phyloP scores from a whole-genome alignment of 331 rosid species.

The Malus hybrid region DNA sequence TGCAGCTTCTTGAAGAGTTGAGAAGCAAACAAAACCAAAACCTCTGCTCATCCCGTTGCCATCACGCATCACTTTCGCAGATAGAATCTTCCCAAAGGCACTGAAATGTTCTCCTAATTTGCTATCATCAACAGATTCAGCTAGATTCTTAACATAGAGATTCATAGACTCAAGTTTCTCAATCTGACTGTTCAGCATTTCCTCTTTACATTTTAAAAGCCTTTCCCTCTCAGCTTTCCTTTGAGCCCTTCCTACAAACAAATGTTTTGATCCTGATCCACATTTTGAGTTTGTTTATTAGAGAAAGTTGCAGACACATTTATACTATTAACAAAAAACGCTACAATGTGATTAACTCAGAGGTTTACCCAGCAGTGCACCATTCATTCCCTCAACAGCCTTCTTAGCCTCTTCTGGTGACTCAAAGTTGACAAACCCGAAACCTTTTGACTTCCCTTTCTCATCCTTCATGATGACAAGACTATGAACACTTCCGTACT shows the following conservation, averaged over 20 bases:
- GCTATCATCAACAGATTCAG: background rate
- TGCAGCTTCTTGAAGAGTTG: constrained; percentile 14
- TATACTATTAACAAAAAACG: background rate
- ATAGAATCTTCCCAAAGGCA: constrained; percentile 6
- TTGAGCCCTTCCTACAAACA: constrained; percentile 17
- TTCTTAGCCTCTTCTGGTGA: constrained; percentile 6
- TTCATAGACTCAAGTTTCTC: background rate
- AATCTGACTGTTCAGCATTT: background rate
- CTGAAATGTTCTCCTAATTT: background rate
- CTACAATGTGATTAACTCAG: background rate
- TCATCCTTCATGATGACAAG: constrained; percentile 9
- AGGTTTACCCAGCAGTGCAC: constrained; percentile 4
- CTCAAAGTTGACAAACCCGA: constrained; percentile 12
- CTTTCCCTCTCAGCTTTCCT: constrained; percentile 7
- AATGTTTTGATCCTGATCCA: background rate
- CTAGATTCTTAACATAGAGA: constrained; percentile 10
- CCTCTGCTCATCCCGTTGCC: background rate
- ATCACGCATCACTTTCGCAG: constrained; percentile 1
- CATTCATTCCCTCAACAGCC: constrained; percentile 10
- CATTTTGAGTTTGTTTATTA: too few species aligned
- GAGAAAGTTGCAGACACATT: background rate
- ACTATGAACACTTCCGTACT: constrained; percentile 3
- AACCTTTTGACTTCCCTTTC: constrained; percentile 12
- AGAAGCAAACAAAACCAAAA: constrained; percentile 21
- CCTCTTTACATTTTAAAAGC: background rate